Evolutionary conservation across 768 basidiomycete genomes (phyloP).

Genomic region (Amyloporia xantha): DNA sequence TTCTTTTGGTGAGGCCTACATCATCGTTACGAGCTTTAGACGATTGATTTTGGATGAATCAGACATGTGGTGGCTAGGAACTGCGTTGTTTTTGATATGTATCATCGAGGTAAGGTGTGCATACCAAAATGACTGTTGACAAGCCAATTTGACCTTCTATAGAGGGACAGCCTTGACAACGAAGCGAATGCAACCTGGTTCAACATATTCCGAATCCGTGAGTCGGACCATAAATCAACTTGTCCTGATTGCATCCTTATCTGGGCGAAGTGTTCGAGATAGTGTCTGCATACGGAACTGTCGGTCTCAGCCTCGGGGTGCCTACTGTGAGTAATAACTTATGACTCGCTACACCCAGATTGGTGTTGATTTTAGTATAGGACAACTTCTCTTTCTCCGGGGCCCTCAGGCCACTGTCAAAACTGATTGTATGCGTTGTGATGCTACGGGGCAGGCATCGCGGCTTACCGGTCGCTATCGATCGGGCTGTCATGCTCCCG

Average conservation of each 20-base stretch:
- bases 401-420: slow-evolving; percentile 72
- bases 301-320: slow-evolving; percentile 87
- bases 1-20: slow-evolving; percentile 62
- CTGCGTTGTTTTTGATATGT: slow-evolving; percentile 84
- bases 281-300: slow-evolving; percentile 82
- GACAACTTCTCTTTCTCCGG: slow-evolving; percentile 78
- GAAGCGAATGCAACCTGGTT: slow-evolving; percentile 59
- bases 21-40: too few species aligned
- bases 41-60: background rate
- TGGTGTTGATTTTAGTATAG: slow-evolving; percentile 37
- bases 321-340: slow-evolving; percentile 47
- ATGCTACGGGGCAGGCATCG: slow-evolving; percentile 95
- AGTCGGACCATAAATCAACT: slow-evolving; percentile 21
- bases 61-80: slow-evolving; percentile 96
- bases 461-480: slow-evolving; percentile 81
- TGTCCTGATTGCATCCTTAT: background rate
- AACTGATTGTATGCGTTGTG: slow-evolving; percentile 78
- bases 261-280: slow-evolving; percentile 65
- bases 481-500: slow-evolving; percentile 80
- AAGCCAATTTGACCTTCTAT: too few species aligned
- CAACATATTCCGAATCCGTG: slow-evolving; percentile 75
- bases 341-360: too few species aligned
- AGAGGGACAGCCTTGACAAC: slow-evolving; percentile 58
- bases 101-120: slow-evolving; percentile 73
- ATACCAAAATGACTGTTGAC: too few species aligned